A percentile compares a stretch with the other conserved stretches of the same genome.
phyloP scores from a whole-genome alignment of 192 early-diverging fungal genomes.

The Podila minutissima region DNA sequence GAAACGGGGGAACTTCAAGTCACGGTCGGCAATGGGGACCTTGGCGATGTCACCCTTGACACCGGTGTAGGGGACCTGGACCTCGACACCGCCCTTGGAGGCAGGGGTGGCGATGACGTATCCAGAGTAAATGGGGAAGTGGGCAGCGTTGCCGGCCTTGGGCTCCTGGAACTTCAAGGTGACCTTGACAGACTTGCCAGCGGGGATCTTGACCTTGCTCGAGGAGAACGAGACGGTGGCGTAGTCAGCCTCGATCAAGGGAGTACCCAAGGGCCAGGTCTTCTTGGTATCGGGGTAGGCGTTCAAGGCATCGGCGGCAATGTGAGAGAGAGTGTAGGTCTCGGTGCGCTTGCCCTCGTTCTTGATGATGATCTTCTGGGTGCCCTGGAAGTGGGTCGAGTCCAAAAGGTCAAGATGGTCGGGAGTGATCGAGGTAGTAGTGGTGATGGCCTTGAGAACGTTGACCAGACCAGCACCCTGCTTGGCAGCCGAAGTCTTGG shows the following conservation, averaged over 20 bases:
- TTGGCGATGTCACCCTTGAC: conserved; percentile 28
- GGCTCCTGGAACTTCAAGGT: conserved; percentile 21
- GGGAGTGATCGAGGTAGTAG: conserved; percentile 25
- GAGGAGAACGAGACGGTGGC: conserved; percentile 15
- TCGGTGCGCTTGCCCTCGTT: conserved; percentile 48
- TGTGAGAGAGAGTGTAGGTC: conserved; percentile 43
- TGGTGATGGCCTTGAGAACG: conserved; percentile 26
- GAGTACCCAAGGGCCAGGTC: conserved; percentile 1
- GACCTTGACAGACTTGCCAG: conserved; percentile 21
- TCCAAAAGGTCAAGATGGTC: conserved; percentile 39
- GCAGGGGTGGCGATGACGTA: conserved; percentile 47
- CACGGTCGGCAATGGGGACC: conserved; percentile 52
- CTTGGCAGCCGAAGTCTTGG: conserved; percentile 35
- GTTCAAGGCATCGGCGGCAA: conserved; percentile 41
- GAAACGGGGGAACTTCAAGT: conserved; percentile 21
- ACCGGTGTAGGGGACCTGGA: conserved; percentile 59
- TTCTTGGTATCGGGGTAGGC: conserved; percentile 2
- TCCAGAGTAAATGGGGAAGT: conserved; percentile 57
- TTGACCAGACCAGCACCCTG: conserved; percentile 51
- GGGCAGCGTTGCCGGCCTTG: conserved; percentile 12
- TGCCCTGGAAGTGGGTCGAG: conserved; percentile 19
- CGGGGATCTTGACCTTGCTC: conserved; percentile 14
- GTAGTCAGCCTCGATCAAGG: conserved; percentile 13
- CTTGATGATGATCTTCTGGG: conserved; percentile 48
- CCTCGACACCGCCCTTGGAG: conserved; percentile 15